phyloP scores from a whole-genome alignment of 306 rosid genomes.

The Vicia villosa region DNA sequence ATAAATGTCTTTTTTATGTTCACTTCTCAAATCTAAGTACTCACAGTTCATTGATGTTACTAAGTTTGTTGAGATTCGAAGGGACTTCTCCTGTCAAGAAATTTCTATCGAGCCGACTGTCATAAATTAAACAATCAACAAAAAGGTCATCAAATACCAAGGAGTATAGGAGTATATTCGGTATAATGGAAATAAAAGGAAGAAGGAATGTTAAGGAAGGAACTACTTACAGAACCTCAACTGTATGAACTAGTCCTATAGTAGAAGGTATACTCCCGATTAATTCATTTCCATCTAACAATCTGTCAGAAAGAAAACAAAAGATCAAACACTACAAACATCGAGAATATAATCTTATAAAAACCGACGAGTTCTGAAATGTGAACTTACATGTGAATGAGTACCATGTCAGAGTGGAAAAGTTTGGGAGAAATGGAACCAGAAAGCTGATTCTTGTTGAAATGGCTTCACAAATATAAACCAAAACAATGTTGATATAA shows the following conservation, averaged over 20 bases:
- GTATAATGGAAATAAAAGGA: background rate
- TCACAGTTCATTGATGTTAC: slow-evolving; percentile 70
- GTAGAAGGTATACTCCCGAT: slow-evolving; percentile 71
- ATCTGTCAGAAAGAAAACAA: slow-evolving; percentile 46
- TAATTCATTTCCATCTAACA: slow-evolving; percentile 76
- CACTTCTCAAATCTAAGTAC: slow-evolving; percentile 41
- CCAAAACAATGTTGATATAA: slow-evolving; percentile 13
- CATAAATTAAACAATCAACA: slow-evolving; percentile 34
- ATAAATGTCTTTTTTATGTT: background rate
- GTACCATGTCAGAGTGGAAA: slow-evolving; percentile 71
- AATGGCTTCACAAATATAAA: slow-evolving; percentile 72
- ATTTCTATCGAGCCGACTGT: slow-evolving; percentile 97
- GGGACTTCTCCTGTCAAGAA: slow-evolving; percentile 67
- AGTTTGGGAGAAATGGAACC: slow-evolving; percentile 70
- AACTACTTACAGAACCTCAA: slow-evolving; percentile 94
- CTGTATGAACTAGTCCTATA: slow-evolving; percentile 70
- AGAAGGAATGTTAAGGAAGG: slow-evolving; percentile 30
- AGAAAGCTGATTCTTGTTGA: slow-evolving; percentile 87
- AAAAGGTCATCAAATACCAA: background rate
- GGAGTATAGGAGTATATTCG: background rate
- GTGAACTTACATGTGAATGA: slow-evolving; percentile 81
- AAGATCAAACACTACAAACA: slow-evolving; percentile 10
- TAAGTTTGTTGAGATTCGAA: slow-evolving; percentile 66
- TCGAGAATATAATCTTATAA: slow-evolving; percentile 1
- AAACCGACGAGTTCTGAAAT: background rate